These are phyloP conservation scores for Crithidia expoeki DNA, from an alignment of 208 protist genomes.

Conservation along the genomic window DNA sequence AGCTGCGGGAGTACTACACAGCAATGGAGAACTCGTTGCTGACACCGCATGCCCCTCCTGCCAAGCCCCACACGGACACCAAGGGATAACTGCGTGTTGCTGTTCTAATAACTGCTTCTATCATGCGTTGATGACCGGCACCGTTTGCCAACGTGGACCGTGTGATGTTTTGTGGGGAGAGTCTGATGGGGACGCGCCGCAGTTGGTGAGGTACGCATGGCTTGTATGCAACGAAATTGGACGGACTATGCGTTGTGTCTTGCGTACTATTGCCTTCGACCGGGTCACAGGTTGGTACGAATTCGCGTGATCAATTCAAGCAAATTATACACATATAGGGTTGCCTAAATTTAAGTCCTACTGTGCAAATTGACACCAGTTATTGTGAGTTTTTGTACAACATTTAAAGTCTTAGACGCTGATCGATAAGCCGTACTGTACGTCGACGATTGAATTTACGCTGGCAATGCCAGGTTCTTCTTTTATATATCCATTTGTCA, in stretches of 20 bases:
- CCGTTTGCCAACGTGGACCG: neutral
- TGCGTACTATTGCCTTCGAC: neutral
- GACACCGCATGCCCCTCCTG: slow-evolving; percentile 19
- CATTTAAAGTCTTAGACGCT: no score
- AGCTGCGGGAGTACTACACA: slow-evolving; percentile 76
- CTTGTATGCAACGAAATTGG: neutral
- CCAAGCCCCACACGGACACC: neutral
- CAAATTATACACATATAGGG: neutral
- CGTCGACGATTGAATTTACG: no score
- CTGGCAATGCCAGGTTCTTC: no score
- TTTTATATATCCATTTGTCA: no score
- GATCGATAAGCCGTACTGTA: no score
- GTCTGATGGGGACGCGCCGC: neutral
- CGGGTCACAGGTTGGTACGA: neutral
- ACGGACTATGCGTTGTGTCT: neutral
- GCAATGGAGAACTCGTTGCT: slow-evolving; percentile 56
- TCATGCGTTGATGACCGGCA: neutral
- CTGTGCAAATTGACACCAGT: no score
- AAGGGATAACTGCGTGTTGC: neutral
- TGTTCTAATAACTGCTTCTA: no score
- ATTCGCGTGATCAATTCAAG: no score
- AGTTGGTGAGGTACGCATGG: neutral
- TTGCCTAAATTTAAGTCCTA: neutral
- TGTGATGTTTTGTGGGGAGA: neutral
- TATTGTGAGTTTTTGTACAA: no score